Percentiles rank a stretch among this genome's conserved stretches.
Conservation (phyloP, 176 grass and related monocot species). For the Zoysia japonica region DNA sequence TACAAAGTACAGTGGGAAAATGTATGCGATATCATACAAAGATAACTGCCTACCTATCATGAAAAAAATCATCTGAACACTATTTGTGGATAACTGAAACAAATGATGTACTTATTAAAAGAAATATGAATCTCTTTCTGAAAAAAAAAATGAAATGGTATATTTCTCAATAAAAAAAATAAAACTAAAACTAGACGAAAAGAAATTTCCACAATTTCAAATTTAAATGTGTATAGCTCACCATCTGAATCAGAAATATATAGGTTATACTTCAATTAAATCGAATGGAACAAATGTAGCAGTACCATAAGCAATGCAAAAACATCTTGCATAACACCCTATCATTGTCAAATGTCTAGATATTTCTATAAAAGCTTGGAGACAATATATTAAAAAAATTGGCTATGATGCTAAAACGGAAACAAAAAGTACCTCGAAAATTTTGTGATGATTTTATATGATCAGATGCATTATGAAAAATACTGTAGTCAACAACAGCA, state of each 20-base stretch:
- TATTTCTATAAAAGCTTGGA: background rate
- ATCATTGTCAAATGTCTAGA: background rate
- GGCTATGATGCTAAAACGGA: background rate
- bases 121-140: background rate
- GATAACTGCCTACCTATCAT: background rate
- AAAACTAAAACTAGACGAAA: background rate
- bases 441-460: background rate
- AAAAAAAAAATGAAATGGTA: background rate
- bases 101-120: background rate
- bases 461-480: background rate
- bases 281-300: background rate
- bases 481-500: background rate
- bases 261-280: background rate
- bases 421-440: background rate
- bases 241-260: background rate
- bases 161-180: background rate
- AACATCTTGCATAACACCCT: too few relatives aligned
- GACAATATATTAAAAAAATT: background rate
- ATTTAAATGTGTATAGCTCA: background rate
- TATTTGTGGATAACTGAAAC: background rate
- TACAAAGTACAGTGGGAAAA: background rate
- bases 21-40: background rate
- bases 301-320: background rate
- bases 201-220: background rate
- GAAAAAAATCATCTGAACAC: background rate